Base-by-base conservation (phyloP, 2,329 filamentous ascomycete genomes). In the Monosporascus cannonballus region DNA sequence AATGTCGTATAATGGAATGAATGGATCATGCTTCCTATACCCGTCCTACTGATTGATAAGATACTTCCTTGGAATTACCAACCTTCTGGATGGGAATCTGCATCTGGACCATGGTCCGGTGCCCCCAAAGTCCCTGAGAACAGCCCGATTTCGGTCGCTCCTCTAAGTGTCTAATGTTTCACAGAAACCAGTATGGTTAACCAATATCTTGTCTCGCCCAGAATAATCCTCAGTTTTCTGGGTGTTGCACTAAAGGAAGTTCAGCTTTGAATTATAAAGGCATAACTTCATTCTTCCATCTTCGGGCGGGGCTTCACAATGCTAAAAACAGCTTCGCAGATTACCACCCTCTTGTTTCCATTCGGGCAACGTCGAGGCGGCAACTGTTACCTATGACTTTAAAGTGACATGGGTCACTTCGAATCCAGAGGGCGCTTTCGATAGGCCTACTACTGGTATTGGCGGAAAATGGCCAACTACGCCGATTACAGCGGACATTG, bases 391-490 rank as follows among this genome's bases (percentile, higher is more conserved):
- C 4, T 81, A 86, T 63, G 75, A 89, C 66, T 90, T 87, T 71
- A 82, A 85, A 61, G 76, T 90, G 57, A 80, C 78, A 53, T 91
- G 88, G 87, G 82, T 89, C 11, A 79, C 71, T 42, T 81, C 85
- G 36, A 86, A 88, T 61, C 89, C 89, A 0, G 89, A 93, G 71
- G 85, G 84, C 22, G 73, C 76, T 7, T 77, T 78, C 54, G 74
- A 80, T 39, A 78, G 88, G 34, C 77, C 83, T n/a, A 80, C 81
- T 3, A 89, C 93, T 64, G 87, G 86, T 46, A 86, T 94, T 71
- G 93, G 94, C 62, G 81, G 81, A 4, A 68, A 85, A 71, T 90
- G 88, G 86, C 89, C 89, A 2, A 78, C 87, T 50, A 89, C 89
- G 1, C 69, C 71, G 25, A 84, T 90, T 52, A 76, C 80, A 49